Evolutionary conservation across 164 flowering plant genomes (phyloP).

Genomic region (Vitis vinifera): ASM3070453v1 NC_081811.1:28210001-28210500

Average conservation of each 20-base stretch:
- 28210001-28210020: constrained; percentile 66
- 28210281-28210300: constrained; percentile 63
- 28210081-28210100: neutral
- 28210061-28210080: neutral
- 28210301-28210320: constrained; percentile 57
- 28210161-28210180: constrained; percentile 73
- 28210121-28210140: constrained; percentile 75
- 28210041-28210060: neutral
- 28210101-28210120: neutral
- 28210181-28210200: neutral
- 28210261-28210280: constrained; percentile 89
- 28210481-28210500: neutral
- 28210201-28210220: neutral
- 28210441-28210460: neutral
- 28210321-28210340: constrained; percentile 55
- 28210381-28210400: too few relatives aligned
- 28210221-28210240: neutral
- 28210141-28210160: constrained; percentile 84
- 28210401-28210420: neutral
- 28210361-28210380: neutral
- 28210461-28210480: neutral
- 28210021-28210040: constrained; percentile 86
- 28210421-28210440: too few relatives aligned
- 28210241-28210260: constrained; percentile 4
- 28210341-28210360: neutral